Conservation (phyloP, 108 stramenopile species). For the Skeletonema menzelii region DNA sequence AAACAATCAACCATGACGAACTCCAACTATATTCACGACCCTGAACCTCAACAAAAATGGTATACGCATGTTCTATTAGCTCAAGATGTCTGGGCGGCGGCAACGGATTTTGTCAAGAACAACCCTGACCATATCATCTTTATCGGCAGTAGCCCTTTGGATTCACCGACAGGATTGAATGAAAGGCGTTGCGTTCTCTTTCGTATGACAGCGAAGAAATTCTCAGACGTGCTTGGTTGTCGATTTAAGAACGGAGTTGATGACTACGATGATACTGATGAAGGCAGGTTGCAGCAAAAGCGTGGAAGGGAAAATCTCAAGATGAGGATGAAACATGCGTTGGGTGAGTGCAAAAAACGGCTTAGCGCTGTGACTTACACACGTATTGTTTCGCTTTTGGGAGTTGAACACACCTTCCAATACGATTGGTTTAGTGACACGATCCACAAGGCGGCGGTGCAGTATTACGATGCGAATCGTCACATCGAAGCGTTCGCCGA, state of each 20-base stretch:
- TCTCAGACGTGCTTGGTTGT: background rate
- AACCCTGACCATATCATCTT: background rate
- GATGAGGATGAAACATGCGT: background rate
- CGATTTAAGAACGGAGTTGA: background rate
- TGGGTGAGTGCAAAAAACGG: background rate
- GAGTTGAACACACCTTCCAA: background rate
- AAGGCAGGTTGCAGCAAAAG: background rate
- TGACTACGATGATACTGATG: background rate
- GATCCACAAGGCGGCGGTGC: background rate
- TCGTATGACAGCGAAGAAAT: background rate
- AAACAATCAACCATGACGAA: background rate
- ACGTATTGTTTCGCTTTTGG: background rate
- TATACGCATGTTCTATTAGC: background rate
- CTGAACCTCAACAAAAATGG: background rate
- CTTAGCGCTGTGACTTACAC: background rate
- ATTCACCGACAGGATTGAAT: background rate
- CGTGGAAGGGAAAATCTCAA: constrained; percentile 8
- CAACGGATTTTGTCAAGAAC: background rate
- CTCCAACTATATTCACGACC: background rate
- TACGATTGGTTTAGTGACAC: background rate
- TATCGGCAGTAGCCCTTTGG: background rate
- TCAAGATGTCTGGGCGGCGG: background rate
- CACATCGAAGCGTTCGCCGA: background rate
- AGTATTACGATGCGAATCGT: background rate
- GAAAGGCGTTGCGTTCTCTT: background rate